Evolutionary conservation across 1,139 yeast species (phyloP).

Genomic region (Candida tunisiensis): DNA sequence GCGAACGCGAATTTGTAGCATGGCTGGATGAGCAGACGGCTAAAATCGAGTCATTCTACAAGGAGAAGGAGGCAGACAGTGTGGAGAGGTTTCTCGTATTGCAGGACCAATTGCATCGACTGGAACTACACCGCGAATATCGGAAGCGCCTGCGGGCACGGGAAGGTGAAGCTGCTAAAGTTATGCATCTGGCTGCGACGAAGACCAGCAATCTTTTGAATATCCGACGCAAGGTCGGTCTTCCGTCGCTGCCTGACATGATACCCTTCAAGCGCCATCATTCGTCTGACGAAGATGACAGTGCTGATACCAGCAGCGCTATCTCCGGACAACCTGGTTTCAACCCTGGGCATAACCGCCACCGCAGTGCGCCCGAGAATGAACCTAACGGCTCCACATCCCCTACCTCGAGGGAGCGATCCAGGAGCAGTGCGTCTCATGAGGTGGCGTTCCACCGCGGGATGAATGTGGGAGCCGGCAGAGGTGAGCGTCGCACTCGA

Average conservation of each 20-base stretch:
- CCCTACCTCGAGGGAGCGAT: too few relatives aligned
- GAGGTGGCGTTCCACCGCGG: too few relatives aligned
- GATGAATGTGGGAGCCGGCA: neutral
- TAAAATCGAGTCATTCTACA: constrained; percentile 46
- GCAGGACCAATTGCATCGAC: constrained; percentile 50
- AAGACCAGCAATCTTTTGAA: constrained; percentile 1
- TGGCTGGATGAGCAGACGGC: constrained; percentile 47
- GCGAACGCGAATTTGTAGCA: constrained; percentile 27
- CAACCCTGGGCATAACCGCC: too few relatives aligned
- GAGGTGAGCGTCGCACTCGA: constrained; percentile 1
- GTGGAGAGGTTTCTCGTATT: constrained; percentile 42
- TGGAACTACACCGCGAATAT: constrained; percentile 34
- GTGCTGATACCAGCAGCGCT: constrained; percentile 1
- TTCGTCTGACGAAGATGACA: constrained; percentile 1
- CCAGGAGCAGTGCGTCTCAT: too few relatives aligned
- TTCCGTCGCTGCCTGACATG: constrained; percentile 18
- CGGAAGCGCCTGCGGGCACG: constrained; percentile 4
- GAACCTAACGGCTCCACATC: neutral
- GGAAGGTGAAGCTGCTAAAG: neutral
- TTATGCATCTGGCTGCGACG: neutral
- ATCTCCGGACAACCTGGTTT: too few relatives aligned
- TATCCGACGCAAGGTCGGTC: constrained; percentile 11
- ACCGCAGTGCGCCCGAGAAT: too few relatives aligned
- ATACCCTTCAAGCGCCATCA: constrained; percentile 3
- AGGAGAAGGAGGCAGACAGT: constrained; percentile 41